Base-by-base conservation (phyloP, 192 early-diverging fungal species). In the Coemansia nantahalensis region DNA sequence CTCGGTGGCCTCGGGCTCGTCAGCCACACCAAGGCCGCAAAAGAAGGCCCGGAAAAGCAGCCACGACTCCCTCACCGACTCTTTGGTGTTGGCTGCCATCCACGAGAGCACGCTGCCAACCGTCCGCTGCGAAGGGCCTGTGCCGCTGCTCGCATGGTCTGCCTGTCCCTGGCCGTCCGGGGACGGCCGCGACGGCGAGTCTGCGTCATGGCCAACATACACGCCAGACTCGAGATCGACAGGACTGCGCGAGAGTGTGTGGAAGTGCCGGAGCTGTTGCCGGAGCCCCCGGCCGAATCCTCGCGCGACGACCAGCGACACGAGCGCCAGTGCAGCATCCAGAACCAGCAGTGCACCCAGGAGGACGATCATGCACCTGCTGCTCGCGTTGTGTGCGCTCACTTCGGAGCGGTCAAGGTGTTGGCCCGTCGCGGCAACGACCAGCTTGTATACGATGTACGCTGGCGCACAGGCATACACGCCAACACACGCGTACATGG, bases 361-460 rank as follows among this genome's bases (percentile, higher is more conserved):
- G 18, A 65, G 43, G 14, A 65, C 35, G 13, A 34, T 54, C 40
- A 61, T 36, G 42, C 65, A 73, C 15, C 37, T 61, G 39, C 45
- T 36, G 18, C 42, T 24, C 6, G 33, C 47, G 35, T 50, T 57
- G 5, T 14, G 34, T 10, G 51, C 56, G 9, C 42, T 39, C 10
- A 5, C 6, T 31, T 8, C 39, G n/a, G 28, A 8, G 2, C n/a
- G 28, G 1, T 15, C 30, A 13, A 17, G 23, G 31, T 31, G 67
- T 16, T 45, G 9, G 14, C 17, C 7, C 36, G 14, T 5, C n/a
- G 4, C 65, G 44, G 61, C 50, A 7, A 19, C 45, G 4, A 73
- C 69, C 36, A 77, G 55, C 44, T 62, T 66, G 56, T 54, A 65
- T 13, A 77, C 51, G 52, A 77, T 63, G 38, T 51, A 63, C 12